A percentile compares a stretch with the other conserved stretches of the same genome.
Evolutionary conservation across 2,329 filamentous ascomycete species (phyloP).

Genomic region (Fusarium nelsonii): DNA sequence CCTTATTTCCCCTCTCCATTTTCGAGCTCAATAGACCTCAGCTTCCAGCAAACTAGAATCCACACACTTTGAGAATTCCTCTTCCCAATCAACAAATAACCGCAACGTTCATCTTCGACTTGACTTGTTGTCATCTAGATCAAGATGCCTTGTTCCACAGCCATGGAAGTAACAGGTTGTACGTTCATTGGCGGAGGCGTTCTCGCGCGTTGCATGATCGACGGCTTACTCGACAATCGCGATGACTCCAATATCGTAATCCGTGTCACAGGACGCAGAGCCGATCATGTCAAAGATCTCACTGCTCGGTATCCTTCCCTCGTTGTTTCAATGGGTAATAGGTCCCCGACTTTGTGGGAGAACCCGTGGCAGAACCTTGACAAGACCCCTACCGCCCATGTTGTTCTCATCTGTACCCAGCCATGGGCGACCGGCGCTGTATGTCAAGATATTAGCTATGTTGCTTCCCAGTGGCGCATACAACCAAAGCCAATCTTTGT

Average conservation of each 20-base stretch:
- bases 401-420: slow-evolving; percentile 7
- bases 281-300: slow-evolving; percentile 1
- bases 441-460: neutral
- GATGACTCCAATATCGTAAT: neutral
- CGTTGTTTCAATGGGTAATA: neutral
- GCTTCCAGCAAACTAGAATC: too few relatives aligned
- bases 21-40: too few relatives aligned
- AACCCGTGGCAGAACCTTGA: slow-evolving; percentile 1
- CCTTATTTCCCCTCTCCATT: too few relatives aligned
- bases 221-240: neutral
- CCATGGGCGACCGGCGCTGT: slow-evolving; percentile 2
- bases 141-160: neutral
- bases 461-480: neutral
- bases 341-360: neutral
- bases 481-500: slow-evolving; percentile 4
- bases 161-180: neutral
- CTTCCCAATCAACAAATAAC: too few relatives aligned
- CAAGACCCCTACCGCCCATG: neutral
- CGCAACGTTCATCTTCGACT: too few relatives aligned
- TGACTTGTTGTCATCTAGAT: too few relatives aligned
- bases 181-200: neutral
- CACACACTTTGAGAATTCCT: too few relatives aligned
- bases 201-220: neutral
- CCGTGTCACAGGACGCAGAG: neutral
- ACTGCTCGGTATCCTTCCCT: neutral